phyloP scores from a whole-genome alignment of 2,329 filamentous ascomycete genomes.

The Pyrenophora graminea region DNA sequence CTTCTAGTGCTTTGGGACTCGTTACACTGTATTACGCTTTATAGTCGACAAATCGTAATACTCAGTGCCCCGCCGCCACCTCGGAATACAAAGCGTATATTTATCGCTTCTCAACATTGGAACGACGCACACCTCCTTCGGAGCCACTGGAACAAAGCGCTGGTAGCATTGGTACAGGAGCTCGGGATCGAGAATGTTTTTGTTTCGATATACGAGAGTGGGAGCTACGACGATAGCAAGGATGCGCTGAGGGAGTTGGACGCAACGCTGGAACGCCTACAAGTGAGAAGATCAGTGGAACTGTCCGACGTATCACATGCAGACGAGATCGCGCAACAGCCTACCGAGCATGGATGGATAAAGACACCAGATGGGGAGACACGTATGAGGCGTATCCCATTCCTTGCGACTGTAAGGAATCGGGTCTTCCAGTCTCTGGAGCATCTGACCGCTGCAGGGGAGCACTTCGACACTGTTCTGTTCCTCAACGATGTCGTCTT shows the following conservation, averaged over 20 bases:
- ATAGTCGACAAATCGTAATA: constrained; percentile 21
- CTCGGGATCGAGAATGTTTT: constrained; percentile 69
- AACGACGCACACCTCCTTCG: constrained; percentile 66
- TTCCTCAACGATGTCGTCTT: constrained; percentile 69
- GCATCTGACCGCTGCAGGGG: constrained; percentile 55
- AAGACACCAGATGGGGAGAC: constrained; percentile 53
- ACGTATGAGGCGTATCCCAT: constrained; percentile 70
- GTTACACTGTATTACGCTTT: constrained; percentile 24
- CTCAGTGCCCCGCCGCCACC: constrained; percentile 17
- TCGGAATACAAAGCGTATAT: constrained; percentile 52
- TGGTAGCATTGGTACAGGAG: constrained; percentile 60
- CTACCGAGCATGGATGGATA: constrained; percentile 61
- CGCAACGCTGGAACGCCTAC: constrained; percentile 54
- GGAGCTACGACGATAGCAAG: constrained; percentile 71
- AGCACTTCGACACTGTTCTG: constrained; percentile 61
- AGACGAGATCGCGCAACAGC: constrained; percentile 40
- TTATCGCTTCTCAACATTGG: constrained; percentile 72
- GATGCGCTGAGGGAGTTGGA: constrained; percentile 63
- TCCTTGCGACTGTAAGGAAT: constrained; percentile 68
- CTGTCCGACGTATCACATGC: constrained; percentile 59
- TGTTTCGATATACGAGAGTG: constrained; percentile 70
- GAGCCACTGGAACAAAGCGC: constrained; percentile 64
- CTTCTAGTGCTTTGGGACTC: constrained; percentile 29
- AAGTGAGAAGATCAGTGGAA: constrained; percentile 60
- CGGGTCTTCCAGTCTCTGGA: constrained; percentile 63